Percentiles rank a stretch among this genome's conserved stretches.
Conservation (phyloP, 2,329 filamentous ascomycete species). For the Colletotrichum somersetense region DNA sequence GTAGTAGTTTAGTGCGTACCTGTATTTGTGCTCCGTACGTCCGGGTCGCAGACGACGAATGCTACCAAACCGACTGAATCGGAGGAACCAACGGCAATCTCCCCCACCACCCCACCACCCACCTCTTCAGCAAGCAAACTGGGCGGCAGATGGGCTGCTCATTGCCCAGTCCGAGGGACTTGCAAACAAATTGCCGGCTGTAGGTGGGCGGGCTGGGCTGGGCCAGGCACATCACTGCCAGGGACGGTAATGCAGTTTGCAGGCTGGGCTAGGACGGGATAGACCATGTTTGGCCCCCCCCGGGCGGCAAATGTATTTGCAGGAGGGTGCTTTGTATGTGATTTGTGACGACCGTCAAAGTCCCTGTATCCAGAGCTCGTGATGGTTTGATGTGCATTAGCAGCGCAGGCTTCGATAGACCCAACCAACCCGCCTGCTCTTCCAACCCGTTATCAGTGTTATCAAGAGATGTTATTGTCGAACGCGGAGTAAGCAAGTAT, state of each 20-base stretch:
- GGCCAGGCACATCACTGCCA: not conserved
- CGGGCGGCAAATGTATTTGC: not conserved
- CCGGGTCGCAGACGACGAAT: not conserved
- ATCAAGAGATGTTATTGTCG: not conserved
- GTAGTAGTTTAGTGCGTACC: too few relatives aligned
- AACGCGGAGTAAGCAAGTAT: not conserved
- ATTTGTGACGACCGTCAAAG: not conserved
- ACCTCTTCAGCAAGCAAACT: not conserved
- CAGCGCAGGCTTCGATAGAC: not conserved
- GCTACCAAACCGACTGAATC: not conserved
- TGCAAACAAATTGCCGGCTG: not conserved
- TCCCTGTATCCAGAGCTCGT: not conserved
- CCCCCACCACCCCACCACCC: not conserved
- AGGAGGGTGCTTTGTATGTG: not conserved
- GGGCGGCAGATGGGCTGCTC: not conserved
- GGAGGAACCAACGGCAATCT: slow-evolving; percentile 15
- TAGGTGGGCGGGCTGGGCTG: not conserved
- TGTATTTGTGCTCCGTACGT: not conserved
- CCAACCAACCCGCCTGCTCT: too few relatives aligned
- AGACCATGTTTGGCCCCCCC: not conserved
- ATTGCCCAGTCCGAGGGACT: not conserved
- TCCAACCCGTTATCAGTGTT: not conserved
- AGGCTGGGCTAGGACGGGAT: not conserved
- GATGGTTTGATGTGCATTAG: slow-evolving; percentile 1
- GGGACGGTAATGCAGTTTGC: slow-evolving; percentile 3